Evolutionary conservation across 192 early-diverging fungal genomes (phyloP).

Genomic region (Tieghemiomyces parasiticus): DNA sequence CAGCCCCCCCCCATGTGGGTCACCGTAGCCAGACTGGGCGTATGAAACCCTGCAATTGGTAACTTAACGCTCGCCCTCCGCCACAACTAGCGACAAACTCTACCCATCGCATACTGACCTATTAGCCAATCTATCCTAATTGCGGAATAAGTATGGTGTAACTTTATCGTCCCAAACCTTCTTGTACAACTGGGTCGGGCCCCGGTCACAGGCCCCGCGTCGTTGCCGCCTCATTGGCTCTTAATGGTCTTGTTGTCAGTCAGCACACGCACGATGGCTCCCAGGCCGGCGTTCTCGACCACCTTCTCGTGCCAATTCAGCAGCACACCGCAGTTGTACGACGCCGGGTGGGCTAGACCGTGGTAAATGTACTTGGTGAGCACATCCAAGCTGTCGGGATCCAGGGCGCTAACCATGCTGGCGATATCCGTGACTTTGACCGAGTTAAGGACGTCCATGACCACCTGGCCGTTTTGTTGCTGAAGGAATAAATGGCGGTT

Average conservation of each 20-base stretch:
- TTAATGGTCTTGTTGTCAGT: slow-evolving; percentile 67
- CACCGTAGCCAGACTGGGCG: too few species aligned
- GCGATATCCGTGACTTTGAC: slow-evolving; percentile 55
- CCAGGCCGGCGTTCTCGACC: slow-evolving; percentile 75
- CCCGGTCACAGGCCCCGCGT: not conserved
- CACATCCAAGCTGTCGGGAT: slow-evolving; percentile 48
- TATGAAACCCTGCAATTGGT: too few species aligned
- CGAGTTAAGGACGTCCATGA: slow-evolving; percentile 68
- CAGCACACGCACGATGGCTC: slow-evolving; percentile 83
- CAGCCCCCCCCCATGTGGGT: too few species aligned
- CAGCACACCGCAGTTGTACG: slow-evolving; percentile 67
- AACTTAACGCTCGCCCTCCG: too few species aligned
- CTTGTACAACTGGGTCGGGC: not conserved
- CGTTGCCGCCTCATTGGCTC: not conserved
- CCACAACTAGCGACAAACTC: not conserved
- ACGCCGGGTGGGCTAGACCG: slow-evolving; percentile 71
- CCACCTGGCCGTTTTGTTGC: slow-evolving; percentile 56
- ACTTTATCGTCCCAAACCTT: not conserved
- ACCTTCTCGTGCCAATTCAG: slow-evolving; percentile 94
- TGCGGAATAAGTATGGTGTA: not conserved
- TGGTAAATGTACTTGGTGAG: slow-evolving; percentile 90
- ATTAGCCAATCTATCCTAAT: not conserved
- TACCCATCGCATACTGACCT: not conserved
- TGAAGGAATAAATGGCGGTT: too few species aligned
- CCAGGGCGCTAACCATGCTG: slow-evolving; percentile 39